Evolutionary conservation across 805 yeast species (phyloP).

Genomic region (Tetrapisispora arboricola): DNA sequence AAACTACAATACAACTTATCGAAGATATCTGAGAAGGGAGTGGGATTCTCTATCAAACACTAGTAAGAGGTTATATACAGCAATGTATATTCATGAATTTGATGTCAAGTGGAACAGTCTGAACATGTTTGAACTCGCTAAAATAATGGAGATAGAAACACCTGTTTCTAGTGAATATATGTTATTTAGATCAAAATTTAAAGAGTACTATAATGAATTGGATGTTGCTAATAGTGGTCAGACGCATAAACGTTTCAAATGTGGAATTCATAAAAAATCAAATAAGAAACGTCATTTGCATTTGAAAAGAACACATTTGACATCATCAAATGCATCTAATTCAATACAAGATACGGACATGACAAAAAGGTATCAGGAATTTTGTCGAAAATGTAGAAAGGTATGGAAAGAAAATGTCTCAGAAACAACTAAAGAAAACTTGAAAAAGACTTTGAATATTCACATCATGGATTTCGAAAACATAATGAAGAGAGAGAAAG

Average conservation of each 20-base stretch:
- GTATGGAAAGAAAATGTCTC: conserved; percentile 17
- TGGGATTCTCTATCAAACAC: conserved; percentile 17
- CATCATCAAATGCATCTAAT: not conserved
- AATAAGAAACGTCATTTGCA: not conserved
- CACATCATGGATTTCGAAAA: conserved; percentile 9
- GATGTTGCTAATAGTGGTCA: not conserved
- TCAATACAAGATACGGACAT: not conserved
- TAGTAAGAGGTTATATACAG: conserved; percentile 16
- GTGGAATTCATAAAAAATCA: not conserved
- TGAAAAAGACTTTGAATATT: conserved; percentile 10
- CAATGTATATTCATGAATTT: conserved; percentile 14
- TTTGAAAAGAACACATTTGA: not conserved
- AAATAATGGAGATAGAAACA: conserved; percentile 14
- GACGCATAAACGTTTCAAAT: not conserved
- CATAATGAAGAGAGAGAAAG: conserved; percentile 8
- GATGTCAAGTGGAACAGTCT: conserved; percentile 9
- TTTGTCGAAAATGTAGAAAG: conserved; percentile 20
- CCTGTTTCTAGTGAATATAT: conserved; percentile 20
- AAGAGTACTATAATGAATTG: conserved; percentile 13
- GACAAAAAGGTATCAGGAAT: conserved; percentile 11
- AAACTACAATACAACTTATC: conserved; percentile 9
- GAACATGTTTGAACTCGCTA: conserved; percentile 16
- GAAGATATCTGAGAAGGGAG: conserved; percentile 13
- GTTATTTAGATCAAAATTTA: conserved; percentile 17
- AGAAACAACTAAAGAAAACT: conserved; percentile 10